Percentiles rank a stretch among this genome's conserved stretches.
phyloP scores from a whole-genome alignment of 805 yeast genomes.

The Spathaspora gorwiae region DNA sequence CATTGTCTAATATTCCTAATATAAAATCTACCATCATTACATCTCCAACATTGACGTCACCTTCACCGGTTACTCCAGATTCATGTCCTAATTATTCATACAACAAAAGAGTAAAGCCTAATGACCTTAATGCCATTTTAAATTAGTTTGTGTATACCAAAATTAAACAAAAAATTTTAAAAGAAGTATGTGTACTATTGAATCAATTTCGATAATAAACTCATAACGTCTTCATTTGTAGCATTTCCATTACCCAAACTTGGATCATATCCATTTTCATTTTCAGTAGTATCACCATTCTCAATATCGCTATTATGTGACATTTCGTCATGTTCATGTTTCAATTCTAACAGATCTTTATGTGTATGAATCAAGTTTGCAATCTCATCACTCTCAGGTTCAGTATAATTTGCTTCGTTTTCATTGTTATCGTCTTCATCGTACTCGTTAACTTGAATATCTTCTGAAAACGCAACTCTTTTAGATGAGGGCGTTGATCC shows the following conservation, averaged over 20 bases:
- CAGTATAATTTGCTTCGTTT: constrained; percentile 14
- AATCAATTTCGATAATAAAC: constrained; percentile 28
- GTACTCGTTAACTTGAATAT: constrained; percentile 38
- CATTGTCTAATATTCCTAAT: not conserved
- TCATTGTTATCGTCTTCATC: constrained; percentile 33
- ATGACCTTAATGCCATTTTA: constrained; percentile 8
- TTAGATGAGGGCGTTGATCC: constrained; percentile 25
- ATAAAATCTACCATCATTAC: not conserved
- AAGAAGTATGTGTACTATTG: not conserved
- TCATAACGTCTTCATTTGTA: constrained; percentile 22
- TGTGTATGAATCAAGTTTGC: constrained; percentile 16
- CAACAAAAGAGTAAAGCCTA: not conserved
- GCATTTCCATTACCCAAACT: constrained; percentile 3
- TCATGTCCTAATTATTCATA: not conserved
- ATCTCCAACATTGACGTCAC: not conserved
- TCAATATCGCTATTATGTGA: constrained; percentile 9
- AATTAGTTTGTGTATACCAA: constrained; percentile 1
- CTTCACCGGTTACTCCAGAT: not conserved
- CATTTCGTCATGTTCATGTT: constrained; percentile 18
- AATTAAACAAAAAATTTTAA: not conserved
- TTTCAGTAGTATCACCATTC: too few species aligned
- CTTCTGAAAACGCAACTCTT: constrained; percentile 40
- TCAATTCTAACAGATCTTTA: constrained; percentile 29
- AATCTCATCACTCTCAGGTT: constrained; percentile 17
- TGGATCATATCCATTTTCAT: constrained; percentile 6